Conservation (phyloP, 495 filamentous ascomycete genomes). For the Podospora tetraspora region DNA sequence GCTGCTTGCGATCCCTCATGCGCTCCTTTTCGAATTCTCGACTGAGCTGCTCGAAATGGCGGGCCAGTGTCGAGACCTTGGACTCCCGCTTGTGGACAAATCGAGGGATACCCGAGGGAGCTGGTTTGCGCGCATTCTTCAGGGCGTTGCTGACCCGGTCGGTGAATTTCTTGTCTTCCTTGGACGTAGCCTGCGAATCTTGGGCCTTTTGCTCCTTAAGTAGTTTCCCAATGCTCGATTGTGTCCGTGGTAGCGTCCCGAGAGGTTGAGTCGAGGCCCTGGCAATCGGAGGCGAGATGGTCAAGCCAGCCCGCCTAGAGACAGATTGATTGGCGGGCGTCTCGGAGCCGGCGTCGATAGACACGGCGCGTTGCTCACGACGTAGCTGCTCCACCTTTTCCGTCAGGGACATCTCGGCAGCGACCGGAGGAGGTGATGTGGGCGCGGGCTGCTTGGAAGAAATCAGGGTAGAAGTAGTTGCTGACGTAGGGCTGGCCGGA, state of each 20-base stretch:
- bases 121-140: slow-evolving; percentile 55
- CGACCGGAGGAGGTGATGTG: background rate
- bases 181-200: slow-evolving; percentile 31
- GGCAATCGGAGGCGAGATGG: slow-evolving; percentile 59
- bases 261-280: slow-evolving; percentile 68
- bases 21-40: slow-evolving; percentile 96
- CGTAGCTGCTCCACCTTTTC: slow-evolving; percentile 50
- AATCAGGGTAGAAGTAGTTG: background rate
- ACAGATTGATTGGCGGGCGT: slow-evolving; percentile 36
- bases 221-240: slow-evolving; percentile 30
- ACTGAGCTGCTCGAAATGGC: slow-evolving; percentile 93
- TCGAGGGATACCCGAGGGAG: slow-evolving; percentile 79
- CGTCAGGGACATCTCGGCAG: slow-evolving; percentile 31
- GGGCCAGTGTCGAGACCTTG: slow-evolving; percentile 80
- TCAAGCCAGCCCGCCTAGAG: slow-evolving; percentile 37
- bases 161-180: slow-evolving; percentile 65
- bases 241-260: slow-evolving; percentile 29
- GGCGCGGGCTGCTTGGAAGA: slow-evolving; percentile 1
- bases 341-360: slow-evolving; percentile 22
- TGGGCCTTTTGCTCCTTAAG: slow-evolving; percentile 35
- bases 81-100: slow-evolving; percentile 67
- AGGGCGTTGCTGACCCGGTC: slow-evolving; percentile 61
- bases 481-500: background rate
- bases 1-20: slow-evolving; percentile 73
- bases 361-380: slow-evolving; percentile 34